Base-by-base conservation (phyloP, 108 stramenopile genomes). In the Bacterosira constricta region DNA sequence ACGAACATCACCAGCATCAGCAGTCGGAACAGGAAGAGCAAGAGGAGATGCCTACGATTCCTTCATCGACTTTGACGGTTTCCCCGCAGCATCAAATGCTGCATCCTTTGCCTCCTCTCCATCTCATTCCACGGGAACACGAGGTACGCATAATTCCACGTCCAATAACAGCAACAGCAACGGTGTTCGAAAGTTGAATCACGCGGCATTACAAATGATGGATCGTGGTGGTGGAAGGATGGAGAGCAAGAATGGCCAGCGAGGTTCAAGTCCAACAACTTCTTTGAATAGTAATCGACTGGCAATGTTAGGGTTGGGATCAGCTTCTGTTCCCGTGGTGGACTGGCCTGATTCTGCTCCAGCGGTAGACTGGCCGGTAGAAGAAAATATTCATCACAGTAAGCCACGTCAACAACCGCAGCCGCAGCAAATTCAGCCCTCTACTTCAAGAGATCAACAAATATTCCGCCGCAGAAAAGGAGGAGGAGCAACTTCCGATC, bases 381-480 rank as follows among this genome's bases (percentile, higher is more conserved):
- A 42, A 2, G 53, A 54, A n/a, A 32, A 34, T 1, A 32, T n/a
- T n/a, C n/a, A n/a, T n/a, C n/a, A n/a, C n/a, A n/a, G n/a, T n/a
- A n/a, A n/a, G n/a, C n/a, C n/a, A n/a, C n/a, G n/a, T n/a, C n/a
- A 54, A 6, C 25, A 26, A 15, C 10, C 23, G 50, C 21, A 21
- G 21, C 10, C 2, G 20, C 50, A 15, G 44, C 15, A 18, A 45
- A 6, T 20, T 25, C 50, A 25, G n/a, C 29, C 42, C 30, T 49
- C 68, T 26, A 6, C 57, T 17, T 4, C 36, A 25, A 66, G 69
- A 38, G 44, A 69, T 46, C 69, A 69, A 59, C 57, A 57, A 36
- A 69, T 69, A 49, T 69, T 69, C 49, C 69, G 69, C 29, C 56
- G 56, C 21, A 36, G n/a, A n/a, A n/a, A 36, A 35, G 64, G 64